Conservation (phyloP, 192 early-diverging fungal genomes). For the Glomus cerebriforme region DNA sequence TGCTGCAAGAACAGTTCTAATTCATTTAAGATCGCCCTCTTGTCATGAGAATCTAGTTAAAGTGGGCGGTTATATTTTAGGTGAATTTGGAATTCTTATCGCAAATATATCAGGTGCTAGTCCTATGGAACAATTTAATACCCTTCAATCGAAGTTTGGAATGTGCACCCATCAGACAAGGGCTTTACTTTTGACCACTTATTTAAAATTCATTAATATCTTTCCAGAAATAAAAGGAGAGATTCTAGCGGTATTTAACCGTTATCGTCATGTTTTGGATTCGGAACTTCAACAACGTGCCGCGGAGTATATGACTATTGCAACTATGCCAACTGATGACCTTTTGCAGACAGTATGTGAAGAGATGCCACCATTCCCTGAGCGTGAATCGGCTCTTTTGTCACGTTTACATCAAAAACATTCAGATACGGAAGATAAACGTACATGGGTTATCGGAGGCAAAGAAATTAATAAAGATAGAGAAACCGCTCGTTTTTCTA, state of each 20-base stretch:
- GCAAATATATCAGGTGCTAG: slow-evolving; percentile 82
- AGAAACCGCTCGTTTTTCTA: slow-evolving; percentile 40
- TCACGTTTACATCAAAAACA: slow-evolving; percentile 82
- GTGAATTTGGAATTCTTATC: slow-evolving; percentile 97
- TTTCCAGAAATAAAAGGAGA: slow-evolving; percentile 97
- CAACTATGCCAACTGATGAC: slow-evolving; percentile 80
- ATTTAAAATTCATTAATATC: slow-evolving; percentile 95
- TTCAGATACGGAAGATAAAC: slow-evolving; percentile 91
- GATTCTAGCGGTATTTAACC: slow-evolving; percentile 82
- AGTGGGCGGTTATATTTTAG: slow-evolving; percentile 94
- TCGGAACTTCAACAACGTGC: slow-evolving; percentile 97
- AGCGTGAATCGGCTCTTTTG: slow-evolving; percentile 88
- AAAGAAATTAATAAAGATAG: slow-evolving; percentile 75
- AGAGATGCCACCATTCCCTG: slow-evolving; percentile 98
- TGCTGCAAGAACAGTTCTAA: slow-evolving; percentile 81
- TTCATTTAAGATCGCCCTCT: slow-evolving; percentile 81
- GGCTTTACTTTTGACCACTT: slow-evolving; percentile 86
- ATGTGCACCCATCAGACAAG: slow-evolving; percentile 78
- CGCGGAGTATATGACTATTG: slow-evolving; percentile 91
- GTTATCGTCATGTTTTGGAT: slow-evolving; percentile 87
- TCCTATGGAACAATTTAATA: slow-evolving; percentile 94
- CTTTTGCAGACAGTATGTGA: slow-evolving; percentile 92
- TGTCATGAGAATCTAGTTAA: slow-evolving; percentile 97
- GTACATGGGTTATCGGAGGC: slow-evolving; percentile 92
- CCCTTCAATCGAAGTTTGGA: slow-evolving; percentile 89